These are phyloP conservation scores for Colletotrichum tropicale DNA, from an alignment of 2,329 filamentous ascomycete species.

Conservation along the genomic window DNA sequence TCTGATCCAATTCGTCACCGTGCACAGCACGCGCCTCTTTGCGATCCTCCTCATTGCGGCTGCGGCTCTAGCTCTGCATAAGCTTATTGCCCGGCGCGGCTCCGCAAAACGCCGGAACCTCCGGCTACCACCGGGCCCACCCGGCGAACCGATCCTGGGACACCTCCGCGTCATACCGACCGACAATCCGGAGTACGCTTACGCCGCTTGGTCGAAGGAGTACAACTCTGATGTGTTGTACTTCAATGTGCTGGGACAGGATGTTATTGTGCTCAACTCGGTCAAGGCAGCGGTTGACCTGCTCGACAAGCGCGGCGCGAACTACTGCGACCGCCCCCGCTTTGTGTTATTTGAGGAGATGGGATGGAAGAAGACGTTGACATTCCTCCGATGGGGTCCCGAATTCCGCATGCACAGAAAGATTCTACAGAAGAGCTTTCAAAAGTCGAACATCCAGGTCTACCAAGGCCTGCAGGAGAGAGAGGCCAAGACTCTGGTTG, in stretches of 20 bases:
- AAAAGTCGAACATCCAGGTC: constrained; percentile 35
- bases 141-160: constrained; percentile 44
- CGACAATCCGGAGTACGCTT: constrained; percentile 33
- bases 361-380: constrained; percentile 50
- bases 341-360: constrained; percentile 47
- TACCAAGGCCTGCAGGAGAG: constrained; percentile 31
- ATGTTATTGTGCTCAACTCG: constrained; percentile 47
- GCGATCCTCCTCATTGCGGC: constrained; percentile 6
- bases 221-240: constrained; percentile 51
- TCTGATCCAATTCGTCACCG: not conserved
- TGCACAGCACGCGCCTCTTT: not conserved
- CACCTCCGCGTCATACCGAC: constrained; percentile 46
- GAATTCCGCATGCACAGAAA: constrained; percentile 46
- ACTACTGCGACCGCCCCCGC: constrained; percentile 47
- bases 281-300: constrained; percentile 44
- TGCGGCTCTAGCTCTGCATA: not conserved
- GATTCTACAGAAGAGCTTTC: constrained; percentile 47
- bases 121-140: constrained; percentile 35
- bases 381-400: constrained; percentile 45
- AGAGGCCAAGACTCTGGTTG: constrained; percentile 24
- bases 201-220: constrained; percentile 39
- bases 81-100: not conserved
- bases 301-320: constrained; percentile 47
- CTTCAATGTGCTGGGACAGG: constrained; percentile 32
- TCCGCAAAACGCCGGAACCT: not conserved